Evolutionary conservation across 495 filamentous ascomycete species (phyloP), one percentile per base, ranked within the genome.

Genomic region (Baudoinia panamericana): DNA sequence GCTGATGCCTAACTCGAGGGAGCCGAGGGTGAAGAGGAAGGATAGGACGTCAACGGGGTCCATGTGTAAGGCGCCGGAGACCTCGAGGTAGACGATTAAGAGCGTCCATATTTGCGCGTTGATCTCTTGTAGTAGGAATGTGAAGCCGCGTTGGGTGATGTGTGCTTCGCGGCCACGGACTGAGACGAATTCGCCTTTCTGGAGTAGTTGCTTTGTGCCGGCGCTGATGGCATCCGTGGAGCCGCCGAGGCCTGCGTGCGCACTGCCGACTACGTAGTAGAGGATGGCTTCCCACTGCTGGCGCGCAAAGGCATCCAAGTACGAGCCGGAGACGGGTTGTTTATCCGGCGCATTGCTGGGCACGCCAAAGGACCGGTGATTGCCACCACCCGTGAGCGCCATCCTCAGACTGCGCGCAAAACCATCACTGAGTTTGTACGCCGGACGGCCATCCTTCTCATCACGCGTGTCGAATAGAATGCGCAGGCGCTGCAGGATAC

Each of bases 61-160:
- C 75, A 93, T 82, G 16, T 71, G 69, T 29, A 85, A 72, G 55
- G 65, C 63, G 48, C 86, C 75, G n/a, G 82, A 76, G 36, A 82
- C 80, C 43, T 93, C 79, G 21, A 96, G 76, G 64, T 93, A 96
- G 22, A 94, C 77, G 25, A 97, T 80, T 5, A 97, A 67, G 18
- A 97, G 70, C 20, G 83, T 82, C 90, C 90, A 97, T 30, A 97
- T 85, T 58, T 97, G 90, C 4, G 86, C 83, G 55, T 93, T 95
- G 44, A 86, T 75, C 52, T 94, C 90, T 53, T 96, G 90, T 0
- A 97, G 65, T 8, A 97, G 69, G 48, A 97, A 97, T 0, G 82
- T 82, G 54, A 97, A 97, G 4, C 90, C 90, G 13, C 79, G 73
- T 56, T 94, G 73, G 0, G 92, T 96, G 46, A 97, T 97, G 2